phyloP scores from a whole-genome alignment of 768 basidiomycete genomes.

The Mycena leptocephala region DNA sequence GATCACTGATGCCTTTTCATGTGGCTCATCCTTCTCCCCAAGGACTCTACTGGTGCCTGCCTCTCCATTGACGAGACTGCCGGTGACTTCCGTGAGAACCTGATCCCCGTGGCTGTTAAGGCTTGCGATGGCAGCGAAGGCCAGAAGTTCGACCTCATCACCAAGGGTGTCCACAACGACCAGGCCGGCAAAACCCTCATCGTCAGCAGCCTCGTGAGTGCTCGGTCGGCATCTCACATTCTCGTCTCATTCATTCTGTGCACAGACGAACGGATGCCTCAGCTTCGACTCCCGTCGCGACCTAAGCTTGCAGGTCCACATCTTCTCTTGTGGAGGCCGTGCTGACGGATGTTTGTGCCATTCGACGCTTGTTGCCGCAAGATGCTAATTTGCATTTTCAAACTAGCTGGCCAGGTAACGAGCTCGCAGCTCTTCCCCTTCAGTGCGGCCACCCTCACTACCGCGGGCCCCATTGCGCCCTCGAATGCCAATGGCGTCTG shows the following conservation, averaged over 20 bases:
- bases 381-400: not conserved
- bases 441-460: constrained; percentile 21
- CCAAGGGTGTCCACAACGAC: constrained; percentile 50
- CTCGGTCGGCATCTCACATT: too few relatives aligned
- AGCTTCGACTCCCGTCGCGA: constrained; percentile 36
- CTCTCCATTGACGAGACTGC: constrained; percentile 46
- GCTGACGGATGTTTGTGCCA: constrained; percentile 29
- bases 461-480: constrained; percentile 25
- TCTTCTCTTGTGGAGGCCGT: constrained; percentile 39
- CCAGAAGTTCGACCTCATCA: constrained; percentile 53
- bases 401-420: constrained; percentile 16
- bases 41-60: constrained; percentile 40
- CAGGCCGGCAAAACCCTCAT: constrained; percentile 43
- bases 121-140: constrained; percentile 46
- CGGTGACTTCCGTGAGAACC: constrained; percentile 49
- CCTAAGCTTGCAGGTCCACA: constrained; percentile 30
- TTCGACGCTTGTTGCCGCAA: too few relatives aligned
- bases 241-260: too few relatives aligned
- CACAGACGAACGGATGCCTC: constrained; percentile 35
- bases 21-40: too few relatives aligned
- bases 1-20: too few relatives aligned
- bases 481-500: constrained; percentile 21
- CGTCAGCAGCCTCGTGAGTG: constrained; percentile 49
- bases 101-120: constrained; percentile 47
- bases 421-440: constrained; percentile 38